A percentile compares a stretch with the other conserved stretches of the same genome.
Conservation (phyloP, 768 basidiomycete species). For the Fibroporia radiculosa region DNA sequence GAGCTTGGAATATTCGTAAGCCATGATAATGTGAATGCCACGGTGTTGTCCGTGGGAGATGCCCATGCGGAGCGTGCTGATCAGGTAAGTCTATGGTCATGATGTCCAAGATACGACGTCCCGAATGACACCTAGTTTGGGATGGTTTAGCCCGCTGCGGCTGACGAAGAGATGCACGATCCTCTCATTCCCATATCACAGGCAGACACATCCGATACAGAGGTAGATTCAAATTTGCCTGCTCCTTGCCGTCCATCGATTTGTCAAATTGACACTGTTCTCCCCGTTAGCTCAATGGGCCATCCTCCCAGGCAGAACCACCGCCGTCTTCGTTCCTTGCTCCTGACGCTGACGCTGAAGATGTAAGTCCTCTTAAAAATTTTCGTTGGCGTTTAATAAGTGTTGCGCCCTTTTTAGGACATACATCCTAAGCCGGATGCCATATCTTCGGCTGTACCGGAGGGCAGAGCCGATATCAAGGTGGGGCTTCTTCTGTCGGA, state of each 20-base stretch:
- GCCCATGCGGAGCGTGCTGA: not conserved
- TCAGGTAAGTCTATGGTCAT: not conserved
- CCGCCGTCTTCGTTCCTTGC: constrained; percentile 18
- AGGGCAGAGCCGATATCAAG: too few species aligned
- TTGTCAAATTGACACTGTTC: not conserved
- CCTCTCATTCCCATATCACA: not conserved
- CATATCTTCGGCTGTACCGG: too few species aligned
- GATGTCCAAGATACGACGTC: not conserved
- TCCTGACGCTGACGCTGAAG: constrained; percentile 6
- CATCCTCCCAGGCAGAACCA: constrained; percentile 12
- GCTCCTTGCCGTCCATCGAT: not conserved
- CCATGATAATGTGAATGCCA: not conserved
- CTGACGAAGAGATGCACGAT: not conserved
- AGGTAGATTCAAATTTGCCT: not conserved
- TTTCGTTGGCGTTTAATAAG: too few species aligned
- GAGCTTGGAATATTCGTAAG: constrained; percentile 9
- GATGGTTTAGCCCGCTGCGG: not conserved
- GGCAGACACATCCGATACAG: not conserved
- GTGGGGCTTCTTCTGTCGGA: too few species aligned
- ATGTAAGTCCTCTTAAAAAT: constrained; percentile 8
- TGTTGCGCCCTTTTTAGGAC: too few species aligned
- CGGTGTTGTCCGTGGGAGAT: not conserved
- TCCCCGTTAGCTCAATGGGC: not conserved
- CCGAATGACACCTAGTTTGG: not conserved
- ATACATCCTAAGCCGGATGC: too few species aligned